phyloP scores from a whole-genome alignment of 2,329 filamentous ascomycete species.

The Cladosporium halotolerans region DNA sequence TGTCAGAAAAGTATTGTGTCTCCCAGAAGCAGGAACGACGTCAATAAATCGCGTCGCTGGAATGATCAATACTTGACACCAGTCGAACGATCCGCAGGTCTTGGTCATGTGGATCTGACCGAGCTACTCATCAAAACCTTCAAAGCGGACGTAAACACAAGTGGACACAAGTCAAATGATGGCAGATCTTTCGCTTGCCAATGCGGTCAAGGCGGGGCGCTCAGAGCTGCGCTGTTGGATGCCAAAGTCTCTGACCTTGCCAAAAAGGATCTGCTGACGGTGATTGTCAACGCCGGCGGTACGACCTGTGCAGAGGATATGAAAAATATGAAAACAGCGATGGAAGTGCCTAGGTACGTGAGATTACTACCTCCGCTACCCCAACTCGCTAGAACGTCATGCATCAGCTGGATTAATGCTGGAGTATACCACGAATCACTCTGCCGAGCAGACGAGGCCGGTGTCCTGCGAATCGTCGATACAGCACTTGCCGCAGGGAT shows the following conservation, averaged over 20 bases:
- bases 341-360: no score
- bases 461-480: no score
- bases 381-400: background rate
- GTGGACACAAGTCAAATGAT: background rate
- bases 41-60: background rate
- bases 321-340: no score
- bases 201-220: background rate
- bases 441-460: background rate
- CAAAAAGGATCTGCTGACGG: no score
- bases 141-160: no score
- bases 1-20: background rate
- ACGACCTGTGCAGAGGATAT: no score
- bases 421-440: background rate
- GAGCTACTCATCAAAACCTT: background rate
- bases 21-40: background rate
- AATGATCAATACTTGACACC: no score
- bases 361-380: no score
- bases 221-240: background rate
- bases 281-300: no score
- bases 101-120: background rate
- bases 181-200: background rate
- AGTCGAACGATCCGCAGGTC: background rate
- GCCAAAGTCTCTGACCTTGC: no score
- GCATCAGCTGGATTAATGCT: background rate
- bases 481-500: no score